Evolutionary conservation across 2,329 filamentous ascomycete genomes (phyloP), one percentile per base, ranked within the genome.

Genomic region (Sphaerostilbella broomeana): DNA sequence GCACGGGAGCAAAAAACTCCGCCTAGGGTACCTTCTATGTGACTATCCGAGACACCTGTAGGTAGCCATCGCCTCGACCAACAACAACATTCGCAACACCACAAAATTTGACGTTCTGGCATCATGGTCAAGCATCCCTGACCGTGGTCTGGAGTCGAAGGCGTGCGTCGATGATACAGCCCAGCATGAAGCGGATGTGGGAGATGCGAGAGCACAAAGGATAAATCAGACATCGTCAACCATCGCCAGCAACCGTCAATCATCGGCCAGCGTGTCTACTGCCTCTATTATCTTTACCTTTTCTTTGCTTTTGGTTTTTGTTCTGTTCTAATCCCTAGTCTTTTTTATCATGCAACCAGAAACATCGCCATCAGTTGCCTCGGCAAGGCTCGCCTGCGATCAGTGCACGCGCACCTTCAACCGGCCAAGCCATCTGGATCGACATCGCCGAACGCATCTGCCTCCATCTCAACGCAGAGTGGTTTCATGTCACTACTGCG

Each of bases 371-470:
- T 18, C 25, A n/a, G 21, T 32, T 28, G n/a, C n/a, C 20, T 17
- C 34, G 9, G 6, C 22, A 7, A 38, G 32, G 18, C 37, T 48
- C 10, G 25, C 38, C 15, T 57, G 55, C 40, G 38, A 47, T 13
- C 38, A 49, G 9, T 58, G 54, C 38, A 35, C 40, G 6, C 46
- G 47, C 7, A 48, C 32, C 21, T 40, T 24, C 16, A 16, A 17
- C 26, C 51, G 51, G 1, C 55, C 50, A 2, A 52, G 51, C 26
- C 53, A 57, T 28, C 45, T 54, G 6, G 46, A 52, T n/a, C 51
- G 54, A 4, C 56, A 59, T 38, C 49, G 47, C 17, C 45, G 49
- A 16, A 55, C 54, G 2, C 54, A 59, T 37, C 40, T 51, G 10
- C 53, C 53, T 1, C 42, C 45, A 3, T 45, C 47, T 4, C 47